Conservation (phyloP, 73 alveolate species). For the Paramecium caudatum region DNA sequence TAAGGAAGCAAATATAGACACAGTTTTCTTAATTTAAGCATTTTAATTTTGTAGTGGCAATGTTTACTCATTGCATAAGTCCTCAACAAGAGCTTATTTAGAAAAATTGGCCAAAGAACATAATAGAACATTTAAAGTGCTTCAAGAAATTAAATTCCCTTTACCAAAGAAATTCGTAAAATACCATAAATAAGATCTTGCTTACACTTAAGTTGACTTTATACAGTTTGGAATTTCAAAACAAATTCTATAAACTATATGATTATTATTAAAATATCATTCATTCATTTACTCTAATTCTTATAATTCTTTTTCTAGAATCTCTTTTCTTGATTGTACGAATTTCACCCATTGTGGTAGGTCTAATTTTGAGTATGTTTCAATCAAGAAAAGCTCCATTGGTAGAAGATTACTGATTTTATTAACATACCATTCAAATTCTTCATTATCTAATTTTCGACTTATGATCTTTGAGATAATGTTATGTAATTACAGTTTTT, state of each 20-base stretch:
- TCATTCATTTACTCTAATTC: neutral
- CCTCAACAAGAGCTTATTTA: conserved; percentile 69
- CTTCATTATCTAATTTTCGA: neutral
- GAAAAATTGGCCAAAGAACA: conserved; percentile 55
- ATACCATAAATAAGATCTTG: conserved; percentile 77
- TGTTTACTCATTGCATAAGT: conserved; percentile 73
- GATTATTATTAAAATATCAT: too few species aligned
- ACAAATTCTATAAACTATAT: too few species aligned
- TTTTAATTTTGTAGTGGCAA: conserved; percentile 56
- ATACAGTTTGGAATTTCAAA: conserved; percentile 54
- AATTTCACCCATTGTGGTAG: neutral
- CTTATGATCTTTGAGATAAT: neutral
- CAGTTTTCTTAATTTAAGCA: conserved; percentile 68
- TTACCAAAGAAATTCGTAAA: conserved; percentile 69
- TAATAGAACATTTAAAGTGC: conserved; percentile 58
- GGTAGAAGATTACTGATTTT: neutral
- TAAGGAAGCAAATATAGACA: conserved; percentile 70
- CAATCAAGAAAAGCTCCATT: neutral
- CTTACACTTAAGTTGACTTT: conserved; percentile 74
- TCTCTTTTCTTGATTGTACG: neutral
- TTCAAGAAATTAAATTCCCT: conserved; percentile 63
- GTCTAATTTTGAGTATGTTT: neutral
- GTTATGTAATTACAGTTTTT: neutral
- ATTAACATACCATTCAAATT: conserved; percentile 40
- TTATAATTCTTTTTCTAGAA: neutral